phyloP scores from a whole-genome alignment of 2,329 filamentous ascomycete genomes.

The Alternaria triticimaculans region DNA sequence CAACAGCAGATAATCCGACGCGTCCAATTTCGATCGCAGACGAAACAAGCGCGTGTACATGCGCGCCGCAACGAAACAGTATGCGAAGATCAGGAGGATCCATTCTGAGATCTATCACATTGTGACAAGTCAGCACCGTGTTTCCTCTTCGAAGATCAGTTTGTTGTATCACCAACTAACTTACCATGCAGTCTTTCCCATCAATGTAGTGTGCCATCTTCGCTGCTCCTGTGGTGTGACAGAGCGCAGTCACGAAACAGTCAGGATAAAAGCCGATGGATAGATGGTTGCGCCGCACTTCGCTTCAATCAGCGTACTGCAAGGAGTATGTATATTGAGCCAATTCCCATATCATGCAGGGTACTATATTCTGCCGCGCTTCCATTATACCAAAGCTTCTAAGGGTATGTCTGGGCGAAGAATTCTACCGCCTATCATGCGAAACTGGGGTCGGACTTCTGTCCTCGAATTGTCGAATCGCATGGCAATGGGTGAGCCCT shows the following conservation, averaged over 20 bases:
- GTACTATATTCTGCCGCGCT: neutral
- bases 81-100: conserved; percentile 25
- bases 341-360: neutral
- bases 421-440: conserved; percentile 8
- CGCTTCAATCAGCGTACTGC: conserved; percentile 1
- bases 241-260: neutral
- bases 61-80: conserved; percentile 25
- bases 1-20: conserved; percentile 24
- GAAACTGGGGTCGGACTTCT: conserved; percentile 1
- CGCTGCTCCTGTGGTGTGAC: conserved; percentile 1
- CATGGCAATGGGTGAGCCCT: neutral
- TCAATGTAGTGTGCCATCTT: conserved; percentile 23
- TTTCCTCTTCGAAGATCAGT: neutral
- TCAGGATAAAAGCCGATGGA: conserved; percentile 1
- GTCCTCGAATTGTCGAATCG: neutral
- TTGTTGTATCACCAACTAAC: neutral
- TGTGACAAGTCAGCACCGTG: neutral
- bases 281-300: conserved; percentile 2
- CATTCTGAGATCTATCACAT: conserved; percentile 26
- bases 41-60: conserved; percentile 22
- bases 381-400: conserved; percentile 1
- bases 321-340: conserved; percentile 11
- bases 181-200: conserved; percentile 28
- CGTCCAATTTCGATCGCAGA: conserved; percentile 21
- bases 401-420: neutral